These are phyloP conservation scores for Phytophthora citricola DNA, from an alignment of 352 stramenopile genomes.

Conservation along the genomic window DNA sequence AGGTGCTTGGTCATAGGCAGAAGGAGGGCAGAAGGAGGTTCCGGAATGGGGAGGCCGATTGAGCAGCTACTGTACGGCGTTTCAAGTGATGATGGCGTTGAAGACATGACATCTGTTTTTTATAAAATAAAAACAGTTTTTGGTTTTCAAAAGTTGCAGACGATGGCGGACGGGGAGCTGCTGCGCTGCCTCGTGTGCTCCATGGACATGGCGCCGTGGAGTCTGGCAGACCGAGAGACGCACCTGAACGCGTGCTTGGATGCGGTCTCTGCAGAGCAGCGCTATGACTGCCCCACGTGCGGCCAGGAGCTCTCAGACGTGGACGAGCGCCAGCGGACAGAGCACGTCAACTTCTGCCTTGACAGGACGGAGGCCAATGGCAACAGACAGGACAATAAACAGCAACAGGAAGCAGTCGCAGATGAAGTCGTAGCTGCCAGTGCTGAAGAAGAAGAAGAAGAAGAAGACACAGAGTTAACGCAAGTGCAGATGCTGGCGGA, in stretches of 20 bases:
- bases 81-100: constrained; percentile 32
- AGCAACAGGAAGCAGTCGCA: neutral
- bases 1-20: constrained; percentile 72
- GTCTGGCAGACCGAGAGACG: constrained; percentile 52
- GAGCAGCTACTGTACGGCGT: constrained; percentile 2
- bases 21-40: neutral
- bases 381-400: neutral
- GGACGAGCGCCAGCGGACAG: constrained; percentile 67
- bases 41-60: neutral
- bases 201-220: constrained; percentile 60
- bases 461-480: constrained; percentile 1
- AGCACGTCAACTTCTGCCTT: constrained; percentile 78
- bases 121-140: too few species aligned
- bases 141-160: neutral
- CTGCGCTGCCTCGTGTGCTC: constrained; percentile 67
- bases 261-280: constrained; percentile 21
- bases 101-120: constrained; percentile 3
- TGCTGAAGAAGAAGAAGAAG: constrained; percentile 8
- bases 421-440: neutral
- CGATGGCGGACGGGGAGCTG: constrained; percentile 7
- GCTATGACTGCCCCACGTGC: constrained; percentile 67
- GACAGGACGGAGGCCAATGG: constrained; percentile 31
- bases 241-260: constrained; percentile 87
- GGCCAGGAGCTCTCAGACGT: constrained; percentile 63
- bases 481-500: neutral